phyloP scores from a whole-genome alignment of 345 rosid genomes.

The Euphorbia pulcherrima region DNA sequence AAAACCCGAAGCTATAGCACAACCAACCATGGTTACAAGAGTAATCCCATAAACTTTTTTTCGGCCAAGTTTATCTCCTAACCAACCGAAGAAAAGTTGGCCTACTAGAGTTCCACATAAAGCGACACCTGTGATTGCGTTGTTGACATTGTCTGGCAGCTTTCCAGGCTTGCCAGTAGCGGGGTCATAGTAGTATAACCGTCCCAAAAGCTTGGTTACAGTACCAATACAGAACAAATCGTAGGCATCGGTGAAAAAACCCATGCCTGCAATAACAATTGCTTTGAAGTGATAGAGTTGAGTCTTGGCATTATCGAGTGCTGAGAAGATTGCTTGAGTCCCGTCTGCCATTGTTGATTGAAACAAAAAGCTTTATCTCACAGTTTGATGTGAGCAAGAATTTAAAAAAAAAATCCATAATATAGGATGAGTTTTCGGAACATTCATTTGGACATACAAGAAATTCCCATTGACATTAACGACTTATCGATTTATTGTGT shows the following conservation, averaged over 20 bases:
- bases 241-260: slow-evolving; percentile 62
- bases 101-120: slow-evolving; percentile 48
- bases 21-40: slow-evolving; percentile 65
- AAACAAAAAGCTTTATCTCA: not conserved
- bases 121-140: slow-evolving; percentile 55
- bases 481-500: not conserved
- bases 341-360: slow-evolving; percentile 27
- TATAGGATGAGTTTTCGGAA: slow-evolving; percentile 7
- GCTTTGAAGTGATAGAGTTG: slow-evolving; percentile 65
- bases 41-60: slow-evolving; percentile 77
- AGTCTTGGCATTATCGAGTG: slow-evolving; percentile 58
- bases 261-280: slow-evolving; percentile 58
- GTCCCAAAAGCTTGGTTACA: slow-evolving; percentile 53
- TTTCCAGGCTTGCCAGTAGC: slow-evolving; percentile 13
- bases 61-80: slow-evolving; percentile 74
- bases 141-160: slow-evolving; percentile 38
- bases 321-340: slow-evolving; percentile 35
- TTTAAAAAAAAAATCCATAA: not conserved
- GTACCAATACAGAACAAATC: slow-evolving; percentile 62
- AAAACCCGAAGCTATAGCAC: slow-evolving; percentile 65
- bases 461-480: slow-evolving; percentile 29
- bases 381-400: slow-evolving; percentile 2
- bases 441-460: slow-evolving; percentile 21
- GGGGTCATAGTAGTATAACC: slow-evolving; percentile 45
- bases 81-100: slow-evolving; percentile 66